A percentile compares a stretch with the other conserved stretches of the same genome.
These are phyloP conservation scores for Curvularia hawaiiensis DNA, from an alignment of 2,329 filamentous ascomycete species.

Conservation along the genomic window DNA sequence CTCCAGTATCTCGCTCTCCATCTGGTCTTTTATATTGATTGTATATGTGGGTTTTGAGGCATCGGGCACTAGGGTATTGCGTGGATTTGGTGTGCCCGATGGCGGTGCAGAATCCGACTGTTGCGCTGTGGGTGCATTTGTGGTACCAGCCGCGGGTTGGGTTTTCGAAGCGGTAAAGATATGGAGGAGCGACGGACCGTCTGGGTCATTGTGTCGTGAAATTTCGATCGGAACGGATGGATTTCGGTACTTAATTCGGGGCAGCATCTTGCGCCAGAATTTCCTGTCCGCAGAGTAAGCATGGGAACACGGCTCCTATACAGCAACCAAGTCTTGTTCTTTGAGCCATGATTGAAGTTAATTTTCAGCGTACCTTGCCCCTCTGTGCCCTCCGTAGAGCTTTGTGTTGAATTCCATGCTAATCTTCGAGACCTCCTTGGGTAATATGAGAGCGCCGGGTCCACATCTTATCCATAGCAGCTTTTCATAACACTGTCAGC, in stretches of 20 bases:
- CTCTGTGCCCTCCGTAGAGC: conserved; percentile 70
- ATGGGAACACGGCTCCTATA: not conserved
- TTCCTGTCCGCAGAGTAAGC: conserved; percentile 60
- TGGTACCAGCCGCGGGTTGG: conserved; percentile 17
- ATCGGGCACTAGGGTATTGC: conserved; percentile 35
- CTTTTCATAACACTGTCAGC: conserved; percentile 50
- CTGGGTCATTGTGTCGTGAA: conserved; percentile 62
- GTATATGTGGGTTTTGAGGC: conserved; percentile 48
- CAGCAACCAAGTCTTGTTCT: not conserved
- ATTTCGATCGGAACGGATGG: conserved; percentile 83
- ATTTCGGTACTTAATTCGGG: conserved; percentile 93
- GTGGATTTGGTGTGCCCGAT: conserved; percentile 26
- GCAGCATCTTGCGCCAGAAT: conserved; percentile 85
- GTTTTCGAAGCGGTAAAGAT: conserved; percentile 40
- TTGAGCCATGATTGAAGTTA: not conserved
- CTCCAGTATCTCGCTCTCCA: conserved; percentile 66
- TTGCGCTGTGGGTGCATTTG: conserved; percentile 21
- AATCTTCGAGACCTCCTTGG: conserved; percentile 75
- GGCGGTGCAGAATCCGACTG: conserved; percentile 24
- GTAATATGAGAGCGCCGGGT: conserved; percentile 81
- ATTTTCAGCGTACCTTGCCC: conserved; percentile 64
- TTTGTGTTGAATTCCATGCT: conserved; percentile 72
- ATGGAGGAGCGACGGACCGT: conserved; percentile 46
- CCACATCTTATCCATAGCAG: conserved; percentile 78
- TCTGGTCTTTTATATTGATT: conserved; percentile 65